These are phyloP conservation scores for Euphorbia schlechtendalii DNA, from an alignment of 441 rosid genomes.

Conservation along the genomic window DNA sequence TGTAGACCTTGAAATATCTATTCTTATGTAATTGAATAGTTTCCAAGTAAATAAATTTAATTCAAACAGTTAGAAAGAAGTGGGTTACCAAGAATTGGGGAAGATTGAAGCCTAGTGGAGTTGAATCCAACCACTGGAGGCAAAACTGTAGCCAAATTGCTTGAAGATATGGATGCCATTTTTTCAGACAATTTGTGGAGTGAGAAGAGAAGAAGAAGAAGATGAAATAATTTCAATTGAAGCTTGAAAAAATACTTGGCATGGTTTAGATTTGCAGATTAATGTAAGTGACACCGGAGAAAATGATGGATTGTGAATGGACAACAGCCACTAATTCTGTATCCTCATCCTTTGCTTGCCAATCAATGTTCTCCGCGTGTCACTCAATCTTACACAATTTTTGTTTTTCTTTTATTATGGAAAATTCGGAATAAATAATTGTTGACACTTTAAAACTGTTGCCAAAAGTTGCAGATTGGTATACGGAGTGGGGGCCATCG, in stretches of 20 bases:
- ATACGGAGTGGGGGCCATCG: no score
- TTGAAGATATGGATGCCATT: constrained; percentile 8
- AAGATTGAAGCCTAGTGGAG: neutral
- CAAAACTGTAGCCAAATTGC: constrained; percentile 8
- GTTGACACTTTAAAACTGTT: no score
- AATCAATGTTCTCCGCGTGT: constrained; percentile 5
- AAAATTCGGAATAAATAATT: no score
- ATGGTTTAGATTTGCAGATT: neutral
- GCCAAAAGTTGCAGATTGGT: no score
- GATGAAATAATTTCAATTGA: neutral
- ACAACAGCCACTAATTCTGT: constrained; percentile 1
- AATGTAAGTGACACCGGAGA: neutral
- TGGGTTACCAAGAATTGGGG: constrained; percentile 11
- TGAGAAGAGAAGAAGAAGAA: neutral
- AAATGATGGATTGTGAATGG: neutral
- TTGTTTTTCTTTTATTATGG: neutral
- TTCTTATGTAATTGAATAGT: no score
- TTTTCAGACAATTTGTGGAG: neutral
- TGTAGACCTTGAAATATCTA: no score
- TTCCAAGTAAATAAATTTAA: neutral
- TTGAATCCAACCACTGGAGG: constrained; percentile 6
- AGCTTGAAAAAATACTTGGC: neutral
- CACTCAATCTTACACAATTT: neutral
- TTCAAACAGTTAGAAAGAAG: neutral
- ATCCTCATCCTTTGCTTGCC: constrained; percentile 12